A percentile compares a stretch with the other conserved stretches of the same genome.
Evolutionary conservation across 345 rosid genomes (phyloP).

Genomic region (Kandelia obovata): DNA sequence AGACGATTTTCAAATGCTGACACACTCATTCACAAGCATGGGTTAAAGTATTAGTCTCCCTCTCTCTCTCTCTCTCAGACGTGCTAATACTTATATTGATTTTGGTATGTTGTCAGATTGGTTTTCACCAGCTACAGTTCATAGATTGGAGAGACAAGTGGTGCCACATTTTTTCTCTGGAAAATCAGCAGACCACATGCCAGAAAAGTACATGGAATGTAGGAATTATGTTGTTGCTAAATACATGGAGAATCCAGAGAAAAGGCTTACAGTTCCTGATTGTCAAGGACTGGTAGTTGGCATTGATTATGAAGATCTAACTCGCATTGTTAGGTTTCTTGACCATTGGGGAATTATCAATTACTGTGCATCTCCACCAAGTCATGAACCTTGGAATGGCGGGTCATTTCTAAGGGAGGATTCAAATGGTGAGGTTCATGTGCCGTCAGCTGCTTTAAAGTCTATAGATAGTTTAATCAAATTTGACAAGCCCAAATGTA

Average conservation of each 20-base stretch:
- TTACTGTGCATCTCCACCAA: conserved; percentile 64
- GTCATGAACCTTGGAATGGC: conserved; percentile 50
- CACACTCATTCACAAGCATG: too few species aligned
- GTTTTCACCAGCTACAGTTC: conserved; percentile 80
- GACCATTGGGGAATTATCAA: conserved; percentile 98
- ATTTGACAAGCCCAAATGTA: conserved; percentile 93
- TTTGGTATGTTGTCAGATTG: conserved; percentile 52
- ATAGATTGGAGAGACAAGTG: conserved; percentile 95
- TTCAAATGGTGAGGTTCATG: conserved; percentile 76
- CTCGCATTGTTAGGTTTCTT: conserved; percentile 84
- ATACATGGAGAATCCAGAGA: conserved; percentile 80
- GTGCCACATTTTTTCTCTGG: conserved; percentile 97
- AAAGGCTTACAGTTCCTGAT: conserved; percentile 63
- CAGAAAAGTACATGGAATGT: conserved; percentile 84
- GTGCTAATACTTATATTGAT: conserved; percentile 9
- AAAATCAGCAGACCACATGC: conserved; percentile 68
- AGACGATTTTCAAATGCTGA: too few species aligned
- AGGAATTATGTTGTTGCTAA: conserved; percentile 80
- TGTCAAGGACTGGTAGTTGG: conserved; percentile 61
- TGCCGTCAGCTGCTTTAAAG: conserved; percentile 90
- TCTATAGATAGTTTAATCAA: conserved; percentile 96
- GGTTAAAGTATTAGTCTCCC: too few species aligned
- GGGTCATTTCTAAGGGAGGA: conserved; percentile 77
- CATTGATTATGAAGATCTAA: conserved; percentile 59
- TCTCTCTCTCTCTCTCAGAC: too few species aligned